Evolutionary conservation across 306 rosid species (phyloP).

Genomic region (Cucurbita pepo): DNA sequence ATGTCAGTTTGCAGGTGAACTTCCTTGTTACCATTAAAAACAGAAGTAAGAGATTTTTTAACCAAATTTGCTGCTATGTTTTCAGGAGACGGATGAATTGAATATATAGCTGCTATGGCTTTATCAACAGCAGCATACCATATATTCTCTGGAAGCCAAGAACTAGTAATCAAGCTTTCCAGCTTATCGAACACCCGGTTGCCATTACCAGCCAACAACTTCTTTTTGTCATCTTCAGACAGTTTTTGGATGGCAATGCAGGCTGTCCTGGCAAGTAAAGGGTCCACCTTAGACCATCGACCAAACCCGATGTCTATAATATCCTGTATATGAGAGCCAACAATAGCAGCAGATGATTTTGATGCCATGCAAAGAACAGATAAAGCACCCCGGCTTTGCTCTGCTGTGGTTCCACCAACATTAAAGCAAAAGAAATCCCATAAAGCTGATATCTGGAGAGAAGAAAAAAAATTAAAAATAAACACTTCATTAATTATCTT

Average conservation of each 20-base stretch:
- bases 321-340: slow-evolving; percentile 77
- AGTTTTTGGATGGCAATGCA: slow-evolving; percentile 72
- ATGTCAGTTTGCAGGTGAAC: slow-evolving; percentile 36
- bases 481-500: not conserved
- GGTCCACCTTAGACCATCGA: slow-evolving; percentile 89
- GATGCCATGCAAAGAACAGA: slow-evolving; percentile 89
- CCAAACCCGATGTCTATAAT: slow-evolving; percentile 92
- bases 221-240: slow-evolving; percentile 68
- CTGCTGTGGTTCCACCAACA: slow-evolving; percentile 77
- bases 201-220: slow-evolving; percentile 44
- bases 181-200: slow-evolving; percentile 52
- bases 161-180: slow-evolving; percentile 62
- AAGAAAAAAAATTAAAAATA: slow-evolving; percentile 2
- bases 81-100: slow-evolving; percentile 84
- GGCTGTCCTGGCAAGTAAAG: slow-evolving; percentile 88
- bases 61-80: slow-evolving; percentile 49
- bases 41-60: slow-evolving; percentile 43
- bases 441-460: slow-evolving; percentile 55
- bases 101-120: slow-evolving; percentile 70
- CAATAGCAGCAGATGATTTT: slow-evolving; percentile 50
- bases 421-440: slow-evolving; percentile 98
- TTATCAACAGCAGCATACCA: slow-evolving; percentile 95
- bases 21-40: slow-evolving; percentile 32
- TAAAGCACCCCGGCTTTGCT: slow-evolving; percentile 85
- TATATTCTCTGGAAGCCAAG: slow-evolving; percentile 63